These are phyloP conservation scores for Physcia stellaris DNA, from an alignment of 495 filamentous ascomycete genomes.

Conservation along the genomic window DNA sequence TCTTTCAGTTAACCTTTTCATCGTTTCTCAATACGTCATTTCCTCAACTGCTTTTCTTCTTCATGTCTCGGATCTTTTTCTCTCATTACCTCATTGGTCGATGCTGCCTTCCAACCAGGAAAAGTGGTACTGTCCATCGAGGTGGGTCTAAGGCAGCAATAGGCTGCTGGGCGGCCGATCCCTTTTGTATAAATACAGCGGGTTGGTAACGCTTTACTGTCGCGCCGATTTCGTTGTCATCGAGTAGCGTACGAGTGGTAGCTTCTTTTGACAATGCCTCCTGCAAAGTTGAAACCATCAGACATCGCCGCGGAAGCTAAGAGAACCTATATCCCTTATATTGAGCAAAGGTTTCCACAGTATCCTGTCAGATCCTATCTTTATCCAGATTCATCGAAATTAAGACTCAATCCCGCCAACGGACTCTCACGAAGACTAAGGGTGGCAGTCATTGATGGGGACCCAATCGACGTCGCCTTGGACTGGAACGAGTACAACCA, in stretches of 20 bases:
- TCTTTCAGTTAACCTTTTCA: too few relatives aligned
- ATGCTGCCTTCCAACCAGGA: too few relatives aligned
- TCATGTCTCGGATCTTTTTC: too few relatives aligned
- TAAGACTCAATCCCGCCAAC: constrained; percentile 16
- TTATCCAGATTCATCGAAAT: constrained; percentile 21
- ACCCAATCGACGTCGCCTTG: constrained; percentile 56
- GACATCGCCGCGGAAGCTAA: constrained; percentile 60
- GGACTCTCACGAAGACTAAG: constrained; percentile 19
- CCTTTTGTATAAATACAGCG: background rate
- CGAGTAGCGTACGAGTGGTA: too few relatives aligned
- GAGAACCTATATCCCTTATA: constrained; percentile 44
- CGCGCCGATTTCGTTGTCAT: too few relatives aligned
- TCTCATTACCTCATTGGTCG: too few relatives aligned
- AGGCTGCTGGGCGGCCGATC: background rate
- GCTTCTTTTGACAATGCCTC: constrained; percentile 35
- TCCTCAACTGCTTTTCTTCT: too few relatives aligned
- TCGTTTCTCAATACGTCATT: too few relatives aligned
- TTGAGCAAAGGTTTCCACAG: constrained; percentile 36
- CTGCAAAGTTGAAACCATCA: constrained; percentile 47
- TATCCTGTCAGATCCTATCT: constrained; percentile 34
- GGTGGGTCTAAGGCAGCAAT: too few relatives aligned
- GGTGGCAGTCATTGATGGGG: constrained; percentile 43
- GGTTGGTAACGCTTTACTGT: too few relatives aligned
- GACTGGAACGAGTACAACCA: constrained; percentile 35
- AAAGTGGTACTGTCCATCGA: too few relatives aligned